phyloP scores from a whole-genome alignment of 768 basidiomycete genomes.

The Dacryopinax spathularia region DNA sequence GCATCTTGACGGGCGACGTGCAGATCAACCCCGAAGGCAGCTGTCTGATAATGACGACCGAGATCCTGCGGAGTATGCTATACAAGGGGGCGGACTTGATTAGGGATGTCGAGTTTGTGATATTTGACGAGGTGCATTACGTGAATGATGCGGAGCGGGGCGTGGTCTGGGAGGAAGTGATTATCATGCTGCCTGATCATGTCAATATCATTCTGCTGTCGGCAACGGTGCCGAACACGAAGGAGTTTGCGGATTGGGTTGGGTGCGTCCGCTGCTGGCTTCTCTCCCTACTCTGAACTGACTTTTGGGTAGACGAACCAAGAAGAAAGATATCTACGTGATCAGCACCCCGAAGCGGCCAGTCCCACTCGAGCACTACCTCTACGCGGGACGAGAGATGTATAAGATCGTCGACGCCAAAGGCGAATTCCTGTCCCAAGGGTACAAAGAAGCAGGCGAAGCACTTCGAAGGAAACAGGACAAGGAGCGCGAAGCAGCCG shows the following conservation, averaged over 20 bases:
- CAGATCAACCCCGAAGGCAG: slow-evolving; percentile 97
- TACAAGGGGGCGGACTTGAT: slow-evolving; percentile 98
- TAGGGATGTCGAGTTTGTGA: slow-evolving; percentile 96
- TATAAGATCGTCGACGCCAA: slow-evolving; percentile 84
- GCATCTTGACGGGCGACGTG: slow-evolving; percentile 95
- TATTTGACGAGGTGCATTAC: slow-evolving; percentile 99
- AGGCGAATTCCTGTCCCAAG: slow-evolving; percentile 54
- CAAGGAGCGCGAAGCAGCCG: slow-evolving; percentile 92
- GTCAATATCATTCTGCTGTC: slow-evolving; percentile 94
- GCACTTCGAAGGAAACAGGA: slow-evolving; percentile 88
- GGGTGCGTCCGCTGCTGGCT: slow-evolving; percentile 40
- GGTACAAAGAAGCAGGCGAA: slow-evolving; percentile 80
- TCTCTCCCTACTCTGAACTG: neutral
- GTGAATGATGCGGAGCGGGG: slow-evolving; percentile 99
- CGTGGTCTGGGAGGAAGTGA: slow-evolving; percentile 99
- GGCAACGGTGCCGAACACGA: slow-evolving; percentile 94
- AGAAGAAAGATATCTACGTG: slow-evolving; percentile 98
- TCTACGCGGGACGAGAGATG: slow-evolving; percentile 85
- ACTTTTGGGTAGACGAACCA: slow-evolving; percentile 57
- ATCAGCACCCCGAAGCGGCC: slow-evolving; percentile 93
- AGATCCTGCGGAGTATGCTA: slow-evolving; percentile 94
- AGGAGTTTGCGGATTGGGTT: slow-evolving; percentile 98
- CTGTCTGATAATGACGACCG: slow-evolving; percentile 95
- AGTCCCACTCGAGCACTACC: slow-evolving; percentile 90
- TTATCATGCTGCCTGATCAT: slow-evolving; percentile 98